Percentiles rank a stretch among this genome's conserved stretches.
phyloP scores from a whole-genome alignment of 371 early-diverging fungal species.

The Syncephalastrum monosporum region DNA sequence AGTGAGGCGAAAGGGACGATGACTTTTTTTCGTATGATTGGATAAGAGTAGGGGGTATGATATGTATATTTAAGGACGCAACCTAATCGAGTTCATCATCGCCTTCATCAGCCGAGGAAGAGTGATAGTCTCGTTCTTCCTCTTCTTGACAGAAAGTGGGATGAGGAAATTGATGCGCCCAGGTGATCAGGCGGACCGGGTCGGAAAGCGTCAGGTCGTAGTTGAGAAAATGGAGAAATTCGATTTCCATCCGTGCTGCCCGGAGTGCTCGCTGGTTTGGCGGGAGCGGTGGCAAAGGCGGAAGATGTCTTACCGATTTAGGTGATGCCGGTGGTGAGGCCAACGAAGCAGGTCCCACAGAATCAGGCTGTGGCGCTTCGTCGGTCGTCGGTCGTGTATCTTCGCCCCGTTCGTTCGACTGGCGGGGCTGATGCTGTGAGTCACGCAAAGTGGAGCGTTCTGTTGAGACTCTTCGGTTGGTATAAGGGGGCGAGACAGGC shows the following conservation, averaged over 20 bases:
- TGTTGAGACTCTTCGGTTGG: slow-evolving; percentile 7
- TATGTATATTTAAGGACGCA: too few relatives aligned
- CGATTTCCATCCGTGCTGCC: slow-evolving; percentile 53
- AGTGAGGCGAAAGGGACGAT: too few relatives aligned
- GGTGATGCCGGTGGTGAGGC: slow-evolving; percentile 28
- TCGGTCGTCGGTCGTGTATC: not conserved
- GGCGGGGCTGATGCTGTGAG: not conserved
- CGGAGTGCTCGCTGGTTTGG: slow-evolving; percentile 15
- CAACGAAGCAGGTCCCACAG: not conserved
- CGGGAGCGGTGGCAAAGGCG: slow-evolving; percentile 10
- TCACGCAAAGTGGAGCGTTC: slow-evolving; percentile 14
- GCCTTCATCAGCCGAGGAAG: slow-evolving; percentile 39
- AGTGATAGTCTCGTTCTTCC: slow-evolving; percentile 9
- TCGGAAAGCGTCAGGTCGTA: slow-evolving; percentile 41
- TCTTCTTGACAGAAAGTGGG: not conserved
- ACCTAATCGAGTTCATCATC: slow-evolving; percentile 34
- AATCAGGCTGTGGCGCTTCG: not conserved
- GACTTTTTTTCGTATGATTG: too few relatives aligned
- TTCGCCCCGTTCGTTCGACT: not conserved
- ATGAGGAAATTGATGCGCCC: slow-evolving; percentile 24
- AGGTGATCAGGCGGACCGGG: slow-evolving; percentile 29
- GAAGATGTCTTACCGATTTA: slow-evolving; percentile 6
- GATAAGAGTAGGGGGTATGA: too few relatives aligned
- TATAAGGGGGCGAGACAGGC: too few relatives aligned
- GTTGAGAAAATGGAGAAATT: slow-evolving; percentile 56